These are phyloP conservation scores for Phyllosticta ampelicida DNA, from an alignment of 2,329 filamentous ascomycete genomes.

Conservation along the genomic window DNA sequence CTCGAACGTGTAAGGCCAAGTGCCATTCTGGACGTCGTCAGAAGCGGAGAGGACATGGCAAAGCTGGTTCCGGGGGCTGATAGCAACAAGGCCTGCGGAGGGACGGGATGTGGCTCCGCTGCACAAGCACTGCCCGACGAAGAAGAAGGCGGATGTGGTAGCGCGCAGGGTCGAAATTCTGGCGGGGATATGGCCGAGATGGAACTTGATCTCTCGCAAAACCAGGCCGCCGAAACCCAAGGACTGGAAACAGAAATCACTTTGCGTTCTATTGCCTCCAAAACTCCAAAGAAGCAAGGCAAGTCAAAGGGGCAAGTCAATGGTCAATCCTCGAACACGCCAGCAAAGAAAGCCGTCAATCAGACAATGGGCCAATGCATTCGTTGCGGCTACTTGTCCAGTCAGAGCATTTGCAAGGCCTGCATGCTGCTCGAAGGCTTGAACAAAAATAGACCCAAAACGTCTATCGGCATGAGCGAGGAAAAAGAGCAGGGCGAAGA, in stretches of 20 bases:
- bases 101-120: constrained; percentile 21
- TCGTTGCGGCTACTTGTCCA: constrained; percentile 90
- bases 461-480: constrained; percentile 20
- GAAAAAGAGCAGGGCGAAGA: not conserved
- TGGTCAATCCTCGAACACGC: constrained; percentile 12
- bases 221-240: constrained; percentile 44
- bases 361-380: constrained; percentile 75
- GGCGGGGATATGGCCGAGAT: constrained; percentile 74
- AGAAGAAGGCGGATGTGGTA: constrained; percentile 64
- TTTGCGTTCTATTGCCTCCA: not conserved
- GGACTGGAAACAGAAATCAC: constrained; percentile 24
- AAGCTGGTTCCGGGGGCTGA: constrained; percentile 58
- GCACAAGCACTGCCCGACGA: constrained; percentile 40
- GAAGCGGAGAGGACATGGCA: constrained; percentile 94
- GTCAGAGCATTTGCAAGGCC: constrained; percentile 86
- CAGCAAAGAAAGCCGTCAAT: constrained; percentile 33
- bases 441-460: constrained; percentile 57
- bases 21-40: constrained; percentile 87
- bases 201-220: constrained; percentile 58
- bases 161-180: constrained; percentile 51
- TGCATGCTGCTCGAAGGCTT: constrained; percentile 81
- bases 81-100: constrained; percentile 26
- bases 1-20: constrained; percentile 87
- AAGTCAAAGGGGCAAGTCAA: constrained; percentile 13
- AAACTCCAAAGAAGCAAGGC: constrained; percentile 14